Percentiles rank a stretch among this genome's conserved stretches.
phyloP scores from a whole-genome alignment of 768 basidiomycete species.

The Kockovaella imperatae region DNA sequence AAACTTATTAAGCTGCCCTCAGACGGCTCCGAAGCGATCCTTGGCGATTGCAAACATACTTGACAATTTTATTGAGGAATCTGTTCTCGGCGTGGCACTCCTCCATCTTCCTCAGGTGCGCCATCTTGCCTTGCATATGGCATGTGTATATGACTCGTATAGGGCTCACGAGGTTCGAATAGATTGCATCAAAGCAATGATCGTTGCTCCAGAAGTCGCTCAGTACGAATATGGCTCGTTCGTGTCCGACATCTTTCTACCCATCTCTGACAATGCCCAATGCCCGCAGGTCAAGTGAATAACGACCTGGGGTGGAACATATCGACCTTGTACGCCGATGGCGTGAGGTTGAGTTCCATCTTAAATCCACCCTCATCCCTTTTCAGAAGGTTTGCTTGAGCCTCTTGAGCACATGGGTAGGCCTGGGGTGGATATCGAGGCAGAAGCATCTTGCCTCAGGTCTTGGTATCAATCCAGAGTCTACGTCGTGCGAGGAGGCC shows the following conservation, averaged over 20 bases:
- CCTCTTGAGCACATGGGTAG: constrained; percentile 82
- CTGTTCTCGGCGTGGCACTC: constrained; percentile 93
- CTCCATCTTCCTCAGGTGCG: constrained; percentile 69
- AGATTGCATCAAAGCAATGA: constrained; percentile 39
- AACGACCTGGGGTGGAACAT: constrained; percentile 45
- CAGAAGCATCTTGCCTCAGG: constrained; percentile 82
- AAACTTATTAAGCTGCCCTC: background rate
- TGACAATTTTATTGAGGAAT: constrained; percentile 87
- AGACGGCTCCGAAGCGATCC: constrained; percentile 78
- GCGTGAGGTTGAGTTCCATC: constrained; percentile 17
- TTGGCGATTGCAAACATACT: constrained; percentile 95
- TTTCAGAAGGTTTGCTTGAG: constrained; percentile 76
- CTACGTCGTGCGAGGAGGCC: constrained; percentile 92
- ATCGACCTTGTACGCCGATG: constrained; percentile 73
- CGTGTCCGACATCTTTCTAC: constrained; percentile 88
- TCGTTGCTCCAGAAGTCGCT: constrained; percentile 83
- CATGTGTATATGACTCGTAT: background rate
- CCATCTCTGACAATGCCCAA: constrained; percentile 66
- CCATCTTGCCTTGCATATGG: background rate
- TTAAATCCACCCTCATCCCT: background rate
- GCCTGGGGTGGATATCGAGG: constrained; percentile 88
- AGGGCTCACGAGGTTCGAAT: constrained; percentile 63
- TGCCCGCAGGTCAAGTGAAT: constrained; percentile 69
- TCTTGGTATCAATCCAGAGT: constrained; percentile 88
- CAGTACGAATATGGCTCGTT: constrained; percentile 85